Conservation (phyloP, 108 stramenopile genomes). For the Cylindrotheca fusiformis region DNA sequence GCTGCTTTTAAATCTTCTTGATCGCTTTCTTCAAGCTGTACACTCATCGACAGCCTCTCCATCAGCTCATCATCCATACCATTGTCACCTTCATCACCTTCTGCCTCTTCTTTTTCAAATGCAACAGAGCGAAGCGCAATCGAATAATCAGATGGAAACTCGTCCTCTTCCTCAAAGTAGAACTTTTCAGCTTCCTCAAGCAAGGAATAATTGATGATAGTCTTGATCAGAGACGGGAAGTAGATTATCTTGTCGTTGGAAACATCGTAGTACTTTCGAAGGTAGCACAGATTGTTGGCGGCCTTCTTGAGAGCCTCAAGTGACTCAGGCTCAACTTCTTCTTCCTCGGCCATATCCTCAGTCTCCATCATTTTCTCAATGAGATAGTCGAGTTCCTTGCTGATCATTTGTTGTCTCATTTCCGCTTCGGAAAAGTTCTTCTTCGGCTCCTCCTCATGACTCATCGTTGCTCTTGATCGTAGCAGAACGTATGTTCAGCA, state of each 20-base stretch:
- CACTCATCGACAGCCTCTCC: not conserved
- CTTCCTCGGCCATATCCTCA: conserved; percentile 8
- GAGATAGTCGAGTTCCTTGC: conserved; percentile 13
- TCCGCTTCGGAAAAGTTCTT: not conserved
- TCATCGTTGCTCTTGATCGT: too few relatives aligned
- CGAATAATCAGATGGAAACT: conserved; percentile 22
- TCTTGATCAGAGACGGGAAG: conserved; percentile 17
- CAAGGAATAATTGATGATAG: conserved; percentile 19
- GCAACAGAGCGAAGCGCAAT: conserved; percentile 17
- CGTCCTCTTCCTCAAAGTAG: conserved; percentile 35
- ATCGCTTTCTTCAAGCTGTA: not conserved
- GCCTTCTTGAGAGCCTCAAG: conserved; percentile 27
- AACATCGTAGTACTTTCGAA: conserved; percentile 29
- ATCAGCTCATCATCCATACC: conserved; percentile 16
- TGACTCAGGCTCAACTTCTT: conserved; percentile 25
- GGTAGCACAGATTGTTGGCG: conserved; percentile 16
- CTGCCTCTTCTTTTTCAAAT: not conserved
- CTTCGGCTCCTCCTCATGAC: too few relatives aligned
- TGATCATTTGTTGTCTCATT: conserved; percentile 12
- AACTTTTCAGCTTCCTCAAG: conserved; percentile 30
- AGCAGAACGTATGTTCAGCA: too few relatives aligned
- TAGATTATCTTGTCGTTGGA: conserved; percentile 24
- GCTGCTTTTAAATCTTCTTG: not conserved
- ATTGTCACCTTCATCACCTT: not conserved
- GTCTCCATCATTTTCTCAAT: conserved; percentile 18